Conservation (phyloP, 2,329 filamentous ascomycete species). For the Alternaria hordeiaustralica region DNA sequence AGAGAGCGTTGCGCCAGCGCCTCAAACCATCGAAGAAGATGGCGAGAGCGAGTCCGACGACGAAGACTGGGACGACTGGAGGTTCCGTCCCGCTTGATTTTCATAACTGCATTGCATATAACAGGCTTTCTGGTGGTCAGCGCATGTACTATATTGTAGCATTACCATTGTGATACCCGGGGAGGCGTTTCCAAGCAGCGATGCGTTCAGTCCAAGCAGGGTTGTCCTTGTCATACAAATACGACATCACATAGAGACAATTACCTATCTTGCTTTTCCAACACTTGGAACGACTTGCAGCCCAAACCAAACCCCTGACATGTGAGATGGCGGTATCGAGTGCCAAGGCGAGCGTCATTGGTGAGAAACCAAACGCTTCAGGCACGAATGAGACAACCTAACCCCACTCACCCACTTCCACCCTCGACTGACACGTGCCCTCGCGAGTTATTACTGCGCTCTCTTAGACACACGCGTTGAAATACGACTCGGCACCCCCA, state of each 20-base stretch:
- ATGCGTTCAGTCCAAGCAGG: conserved; percentile 5
- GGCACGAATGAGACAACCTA: conserved; percentile 20
- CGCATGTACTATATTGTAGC: conserved; percentile 28
- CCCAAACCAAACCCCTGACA: neutral
- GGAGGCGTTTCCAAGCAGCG: conserved; percentile 17
- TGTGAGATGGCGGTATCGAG: conserved; percentile 3
- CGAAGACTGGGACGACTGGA: conserved; percentile 50
- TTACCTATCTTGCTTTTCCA: neutral
- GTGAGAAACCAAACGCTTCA: conserved; percentile 20
- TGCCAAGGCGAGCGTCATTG: conserved; percentile 22
- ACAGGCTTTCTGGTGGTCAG: conserved; percentile 13
- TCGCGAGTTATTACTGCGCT: conserved; percentile 1
- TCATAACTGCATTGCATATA: conserved; percentile 8
- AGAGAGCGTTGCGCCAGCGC: conserved; percentile 13
- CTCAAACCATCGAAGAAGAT: conserved; percentile 22
- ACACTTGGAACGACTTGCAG: neutral
- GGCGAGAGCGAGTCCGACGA: conserved; percentile 47
- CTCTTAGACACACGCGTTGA: conserved; percentile 1
- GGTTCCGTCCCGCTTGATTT: conserved; percentile 43
- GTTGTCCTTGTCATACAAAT: neutral
- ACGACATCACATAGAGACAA: neutral
- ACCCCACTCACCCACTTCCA: conserved; percentile 12
- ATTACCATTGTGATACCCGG: conserved; percentile 31
- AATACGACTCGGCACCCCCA: conserved; percentile 1
- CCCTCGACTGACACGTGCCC: conserved; percentile 13